Base-by-base conservation (phyloP, 495 filamentous ascomycete species). In the Penicillium pulvis region DNA sequence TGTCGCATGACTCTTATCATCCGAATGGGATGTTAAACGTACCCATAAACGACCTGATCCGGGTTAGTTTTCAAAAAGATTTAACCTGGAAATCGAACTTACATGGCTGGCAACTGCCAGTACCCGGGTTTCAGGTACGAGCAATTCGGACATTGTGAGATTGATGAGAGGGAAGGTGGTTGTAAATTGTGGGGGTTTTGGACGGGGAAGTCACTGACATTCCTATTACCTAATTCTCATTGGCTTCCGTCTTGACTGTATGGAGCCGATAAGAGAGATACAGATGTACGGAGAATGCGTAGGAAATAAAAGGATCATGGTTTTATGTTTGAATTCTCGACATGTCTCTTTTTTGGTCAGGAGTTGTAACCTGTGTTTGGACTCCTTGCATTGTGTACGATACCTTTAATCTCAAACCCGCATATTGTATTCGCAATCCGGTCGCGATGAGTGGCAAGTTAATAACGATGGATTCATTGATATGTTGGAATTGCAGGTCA, bases 81-180 rank as follows among this genome's bases (percentile, higher is more conserved):
- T 11, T 16, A n/a, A 46, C 51, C 26, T 46, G 47, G 50, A 52
- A 53, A 57, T 56, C 41, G 68, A 33, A 67, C 90, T 75, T 90
- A 97, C 94, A 95, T 98, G 94, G 75, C 94, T 98, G 69, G 94
- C 94, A 61, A 98, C 85, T 43, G 94, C 93, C 68, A 98, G 81
- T 55, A 98, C 92, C 67, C 85, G 79, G 31, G 92, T 96, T 70
- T 94, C 91, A 11, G 92, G 91, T 45, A 95, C 83, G 28, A 84
- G 65, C 53, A 47, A 61, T 43, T 76, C 72, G 7, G 67, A 66
- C 74, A 77, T 77, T 56, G 53, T 47, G 42, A 48, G 57, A 48
- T 39, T 45, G 28, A 19, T 24, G 39, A 49, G 48, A 54, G 20
- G 10, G 17, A 36, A 36, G 57, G 52, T 52, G 46, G 31, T 53